Base-by-base conservation (phyloP, 2,329 filamentous ascomycete genomes). In the Lasiodiplodia gonubiensis region DNA sequence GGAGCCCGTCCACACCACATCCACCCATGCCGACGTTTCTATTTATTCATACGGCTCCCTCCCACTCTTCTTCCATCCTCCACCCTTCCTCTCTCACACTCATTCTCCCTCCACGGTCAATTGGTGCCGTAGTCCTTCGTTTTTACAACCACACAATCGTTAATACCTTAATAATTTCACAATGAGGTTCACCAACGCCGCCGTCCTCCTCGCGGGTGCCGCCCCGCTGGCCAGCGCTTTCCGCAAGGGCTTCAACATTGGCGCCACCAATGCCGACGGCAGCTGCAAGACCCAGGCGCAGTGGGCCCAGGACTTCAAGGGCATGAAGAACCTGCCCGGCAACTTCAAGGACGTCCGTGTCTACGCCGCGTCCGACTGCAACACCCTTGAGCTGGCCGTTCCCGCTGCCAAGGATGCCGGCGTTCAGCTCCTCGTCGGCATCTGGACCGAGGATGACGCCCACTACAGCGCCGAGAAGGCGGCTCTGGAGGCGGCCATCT, bases 351-450 rank as follows among this genome's bases (percentile, higher is more conserved):
- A 68, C 48, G 73, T 70, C 27, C 71, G 74, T 16, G 67, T 76
- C 23, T 76, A 73, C 68, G 74, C 74, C 21, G 70, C 74, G 4
- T 69, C 70, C 53, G 76, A 74, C 71, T 75, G 69, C 66, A 67
- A 70, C 64, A 70, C 69, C 5, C 68, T 70, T 18, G 61, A 42
- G 4, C 55, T 69, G 30, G 77, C 77, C 7, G 75, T 79, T 68
- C 71, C 74, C 2, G 76, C 77, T 35, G 77, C 77, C 21, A 71
- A 78, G 55, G 72, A 72, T 7, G 78, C 76, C 1, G 74, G 76
- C 60, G 75, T 77, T 18, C 77, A 75, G 69, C 73, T 79, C 6
- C 74, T 79, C 5, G 75, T 79, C 18, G 77, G 77, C 37, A 72
- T 79, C 37, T 79, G 77, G 77, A 74, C 74, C 39, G 67, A 70